Conservation (phyloP, 148 eudicot genomes). For the Rhododendron ferrugineum region DNA sequence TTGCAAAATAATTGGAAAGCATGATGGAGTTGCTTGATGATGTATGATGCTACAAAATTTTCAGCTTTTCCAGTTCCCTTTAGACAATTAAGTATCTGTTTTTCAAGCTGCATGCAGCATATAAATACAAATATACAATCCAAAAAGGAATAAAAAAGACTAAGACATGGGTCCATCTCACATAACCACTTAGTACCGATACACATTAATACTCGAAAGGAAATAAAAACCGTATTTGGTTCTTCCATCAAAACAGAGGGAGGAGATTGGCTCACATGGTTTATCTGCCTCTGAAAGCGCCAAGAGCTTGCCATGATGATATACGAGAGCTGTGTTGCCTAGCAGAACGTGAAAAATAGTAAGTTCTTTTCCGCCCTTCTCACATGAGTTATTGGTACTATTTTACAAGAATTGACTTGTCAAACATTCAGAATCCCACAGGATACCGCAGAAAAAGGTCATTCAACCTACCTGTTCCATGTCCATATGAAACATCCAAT, state of each 20-base stretch:
- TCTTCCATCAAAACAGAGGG: background rate
- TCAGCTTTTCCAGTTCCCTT: background rate
- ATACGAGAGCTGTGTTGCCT: slow-evolving; percentile 90
- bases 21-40: background rate
- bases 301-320: slow-evolving; percentile 90
- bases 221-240: background rate
- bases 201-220: background rate
- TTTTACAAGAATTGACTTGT: background rate
- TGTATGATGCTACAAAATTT: background rate
- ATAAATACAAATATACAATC: slow-evolving; percentile 4
- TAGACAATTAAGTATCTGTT: background rate
- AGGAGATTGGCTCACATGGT: slow-evolving; percentile 61
- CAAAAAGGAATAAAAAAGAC: background rate
- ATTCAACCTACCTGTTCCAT: slow-evolving; percentile 54
- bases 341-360: slow-evolving; percentile 21
- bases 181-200: background rate
- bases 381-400: background rate
- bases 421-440: background rate
- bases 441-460: background rate
- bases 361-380: background rate
- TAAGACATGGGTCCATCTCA: background rate
- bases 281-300: slow-evolving; percentile 91
- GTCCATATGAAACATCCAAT: slow-evolving; percentile 71
- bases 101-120: background rate
- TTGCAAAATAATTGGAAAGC: background rate